Evolutionary conservation across 306 rosid species (phyloP).

Genomic region (Leucaena leucocephala): DNA sequence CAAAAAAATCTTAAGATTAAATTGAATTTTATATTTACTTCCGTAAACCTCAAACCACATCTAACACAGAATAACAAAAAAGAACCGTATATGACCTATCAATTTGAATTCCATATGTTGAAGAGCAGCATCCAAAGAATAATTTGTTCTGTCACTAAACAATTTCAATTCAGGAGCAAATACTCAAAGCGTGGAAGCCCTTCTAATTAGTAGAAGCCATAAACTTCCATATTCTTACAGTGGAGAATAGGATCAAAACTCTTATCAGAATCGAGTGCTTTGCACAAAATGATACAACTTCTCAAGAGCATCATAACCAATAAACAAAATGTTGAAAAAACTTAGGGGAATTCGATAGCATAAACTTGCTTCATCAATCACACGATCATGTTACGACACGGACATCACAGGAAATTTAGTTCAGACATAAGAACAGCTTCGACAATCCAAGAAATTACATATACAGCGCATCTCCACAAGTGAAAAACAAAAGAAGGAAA

Average conservation of each 20-base stretch:
- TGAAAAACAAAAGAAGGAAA: neutral
- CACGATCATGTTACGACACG: neutral
- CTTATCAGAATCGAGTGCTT: neutral
- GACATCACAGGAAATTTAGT: neutral
- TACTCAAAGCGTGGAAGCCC: neutral
- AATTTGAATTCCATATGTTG: neutral
- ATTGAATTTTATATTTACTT: neutral
- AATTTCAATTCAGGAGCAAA: neutral
- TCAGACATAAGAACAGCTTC: neutral
- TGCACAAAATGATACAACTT: neutral
- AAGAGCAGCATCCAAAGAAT: constrained; percentile 4
- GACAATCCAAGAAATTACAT: neutral
- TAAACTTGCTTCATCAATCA: neutral
- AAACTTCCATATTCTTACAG: neutral
- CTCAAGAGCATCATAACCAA: neutral
- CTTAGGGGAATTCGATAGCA: neutral
- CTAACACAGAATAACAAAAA: neutral
- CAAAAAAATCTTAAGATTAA: neutral
- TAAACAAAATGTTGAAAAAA: neutral
- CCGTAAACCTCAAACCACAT: neutral
- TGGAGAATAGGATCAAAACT: neutral
- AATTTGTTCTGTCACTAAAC: neutral
- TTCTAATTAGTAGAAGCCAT: constrained; percentile 6
- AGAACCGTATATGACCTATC: neutral
- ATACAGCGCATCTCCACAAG: neutral